Evolutionary conservation across 139 green algal species (phyloP).

Genomic region (Spirogloea muscicola): DNA sequence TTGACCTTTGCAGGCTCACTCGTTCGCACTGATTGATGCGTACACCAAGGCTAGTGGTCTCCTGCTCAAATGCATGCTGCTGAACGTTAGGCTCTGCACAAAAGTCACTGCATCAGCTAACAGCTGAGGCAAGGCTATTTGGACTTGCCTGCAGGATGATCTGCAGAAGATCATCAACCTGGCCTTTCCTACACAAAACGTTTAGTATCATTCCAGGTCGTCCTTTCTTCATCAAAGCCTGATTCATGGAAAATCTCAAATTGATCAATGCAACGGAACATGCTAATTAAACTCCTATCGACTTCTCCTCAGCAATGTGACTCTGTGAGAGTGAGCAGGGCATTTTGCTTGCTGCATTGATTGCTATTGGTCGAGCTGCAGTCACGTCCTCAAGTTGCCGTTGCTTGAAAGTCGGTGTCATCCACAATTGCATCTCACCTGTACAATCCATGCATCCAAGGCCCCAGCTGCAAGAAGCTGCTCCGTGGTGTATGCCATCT

Average conservation of each 20-base stretch:
- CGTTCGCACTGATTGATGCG: slow-evolving; percentile 11
- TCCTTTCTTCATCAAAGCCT: slow-evolving; percentile 39
- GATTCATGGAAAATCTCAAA: neutral
- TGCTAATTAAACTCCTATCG: neutral
- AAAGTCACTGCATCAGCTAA: neutral
- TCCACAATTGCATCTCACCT: neutral
- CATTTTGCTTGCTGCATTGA: neutral
- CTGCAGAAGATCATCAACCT: neutral
- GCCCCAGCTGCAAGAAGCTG: slow-evolving; percentile 10
- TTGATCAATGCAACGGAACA: neutral
- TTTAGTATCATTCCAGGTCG: slow-evolving; percentile 10
- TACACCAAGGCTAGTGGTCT: slow-evolving; percentile 21
- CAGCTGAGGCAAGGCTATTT: neutral
- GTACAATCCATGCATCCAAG: slow-evolving; percentile 11
- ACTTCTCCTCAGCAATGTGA: no score
- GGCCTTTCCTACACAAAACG: slow-evolving; percentile 5
- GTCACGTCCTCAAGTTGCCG: neutral
- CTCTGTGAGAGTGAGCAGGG: neutral
- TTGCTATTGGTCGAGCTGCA: neutral
- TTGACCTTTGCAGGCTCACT: neutral
- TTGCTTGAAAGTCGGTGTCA: neutral
- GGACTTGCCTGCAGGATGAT: slow-evolving; percentile 4
- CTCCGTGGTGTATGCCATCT: slow-evolving; percentile 18
- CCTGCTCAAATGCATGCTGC: neutral
- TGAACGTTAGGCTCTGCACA: neutral